A percentile compares a stretch with the other conserved stretches of the same genome.
Evolutionary conservation across 2,329 filamentous ascomycete species (phyloP).

Genomic region (Talaromyces sp.): DNA sequence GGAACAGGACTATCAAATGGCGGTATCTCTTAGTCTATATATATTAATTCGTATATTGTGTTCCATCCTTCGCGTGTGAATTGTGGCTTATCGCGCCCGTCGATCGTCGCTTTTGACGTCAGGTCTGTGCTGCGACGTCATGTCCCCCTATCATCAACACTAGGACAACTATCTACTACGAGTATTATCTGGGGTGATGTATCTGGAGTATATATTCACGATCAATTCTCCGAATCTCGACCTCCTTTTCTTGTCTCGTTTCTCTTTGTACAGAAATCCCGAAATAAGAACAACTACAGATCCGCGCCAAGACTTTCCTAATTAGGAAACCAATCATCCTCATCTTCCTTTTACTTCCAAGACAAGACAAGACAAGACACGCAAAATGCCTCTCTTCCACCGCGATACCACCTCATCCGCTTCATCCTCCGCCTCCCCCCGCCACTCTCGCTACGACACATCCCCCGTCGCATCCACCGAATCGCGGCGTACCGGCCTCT

Average conservation of each 20-base stretch:
- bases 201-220: not conserved
- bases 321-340: constrained; percentile 2
- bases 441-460: not conserved
- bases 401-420: not conserved
- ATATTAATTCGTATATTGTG: too few relatives aligned
- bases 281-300: not conserved
- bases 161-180: too few relatives aligned
- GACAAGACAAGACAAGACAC: not conserved
- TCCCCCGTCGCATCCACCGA: not conserved
- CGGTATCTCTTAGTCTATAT: too few relatives aligned
- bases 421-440: not conserved
- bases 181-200: not conserved
- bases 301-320: not conserved
- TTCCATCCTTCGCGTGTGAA: too few relatives aligned
- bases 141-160: not conserved
- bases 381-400: constrained; percentile 16
- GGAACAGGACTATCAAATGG: too few relatives aligned
- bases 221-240: not conserved
- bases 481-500: constrained; percentile 9
- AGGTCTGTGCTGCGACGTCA: constrained; percentile 16
- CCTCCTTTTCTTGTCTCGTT: not conserved
- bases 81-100: constrained; percentile 6
- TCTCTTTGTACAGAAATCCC: not conserved
- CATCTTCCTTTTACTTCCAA: not conserved
- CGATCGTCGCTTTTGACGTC: constrained; percentile 16